Evolutionary conservation across 768 basidiomycete genomes (phyloP), one percentile per base, ranked within the genome.

Genomic region (Jaapia argillacea): DNA sequence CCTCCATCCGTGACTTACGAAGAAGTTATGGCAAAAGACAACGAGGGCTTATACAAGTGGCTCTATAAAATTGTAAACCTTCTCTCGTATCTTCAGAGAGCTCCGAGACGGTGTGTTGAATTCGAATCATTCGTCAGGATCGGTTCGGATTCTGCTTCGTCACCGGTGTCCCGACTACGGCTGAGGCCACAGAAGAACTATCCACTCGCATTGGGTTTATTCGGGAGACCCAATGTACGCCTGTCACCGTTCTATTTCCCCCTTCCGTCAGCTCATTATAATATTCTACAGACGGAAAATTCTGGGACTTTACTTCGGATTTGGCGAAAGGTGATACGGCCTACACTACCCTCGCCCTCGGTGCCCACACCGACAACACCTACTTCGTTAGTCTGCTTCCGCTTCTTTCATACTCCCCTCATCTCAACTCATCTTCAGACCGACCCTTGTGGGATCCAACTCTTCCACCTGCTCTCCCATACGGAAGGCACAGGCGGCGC

Each of bases 231-330:
- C 80, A 83, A 41, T 82, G 78, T 73, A 43, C 47, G 67, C 45
- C 16, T 26, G 36, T 36, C 24, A 20, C 35, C 24, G 33, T 23
- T 24, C 22, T 6, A 40, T 21, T 21, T 22, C 2, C 16, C 27
- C 16, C 6, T 25, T 23, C 37, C 33, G 35, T 4, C 24, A 22
- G 7, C 38, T 48, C 35, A 20, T 14, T 18, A 45, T 20, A 10
- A n/a, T 16, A 3, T 20, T 2, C 3, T 26, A 1, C 49, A 92
- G 90, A 98, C 54, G 94, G 93, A 25, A 81, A 79, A 45, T 93
- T 97, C 63, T 99, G 94, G 93, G 90, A 97, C 55, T 94, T 98
- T 55, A 96, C 91, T 1, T 79, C 93, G 0, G 81, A 94, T 56
- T 71, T 93, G 18, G 79, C 82, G 14, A 90, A 84, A 53, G 91